Conservation (phyloP, 2,329 filamentous ascomycete genomes). For the Incumbomyces delicatus region DNA sequence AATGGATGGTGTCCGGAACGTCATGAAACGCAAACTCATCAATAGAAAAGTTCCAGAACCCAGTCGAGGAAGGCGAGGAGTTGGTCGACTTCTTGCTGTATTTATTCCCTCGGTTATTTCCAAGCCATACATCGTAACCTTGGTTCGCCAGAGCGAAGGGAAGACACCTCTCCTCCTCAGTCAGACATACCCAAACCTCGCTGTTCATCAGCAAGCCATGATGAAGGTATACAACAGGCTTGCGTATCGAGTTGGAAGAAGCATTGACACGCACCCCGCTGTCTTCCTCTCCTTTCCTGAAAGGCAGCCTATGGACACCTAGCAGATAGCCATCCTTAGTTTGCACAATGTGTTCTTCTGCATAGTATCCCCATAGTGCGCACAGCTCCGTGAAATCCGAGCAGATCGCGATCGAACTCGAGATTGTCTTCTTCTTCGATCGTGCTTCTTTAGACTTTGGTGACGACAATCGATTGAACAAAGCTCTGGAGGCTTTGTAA, state of each 20-base stretch:
- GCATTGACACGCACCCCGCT: constrained; percentile 64
- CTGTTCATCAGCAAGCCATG: constrained; percentile 98
- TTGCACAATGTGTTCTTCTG: constrained; percentile 92
- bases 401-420: constrained; percentile 70
- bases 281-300: constrained; percentile 58
- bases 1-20: constrained; percentile 87
- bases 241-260: constrained; percentile 53
- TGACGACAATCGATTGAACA: constrained; percentile 72
- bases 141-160: constrained; percentile 81
- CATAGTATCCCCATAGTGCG: constrained; percentile 78
- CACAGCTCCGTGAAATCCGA: constrained; percentile 93
- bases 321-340: constrained; percentile 90
- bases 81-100: constrained; percentile 92
- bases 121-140: constrained; percentile 95
- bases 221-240: constrained; percentile 86
- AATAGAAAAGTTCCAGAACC: constrained; percentile 97
- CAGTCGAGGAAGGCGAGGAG: constrained; percentile 59
- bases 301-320: constrained; percentile 77
- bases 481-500: constrained; percentile 68
- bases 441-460: constrained; percentile 59
- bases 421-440: constrained; percentile 59
- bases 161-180: constrained; percentile 73
- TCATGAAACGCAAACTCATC: constrained; percentile 98
- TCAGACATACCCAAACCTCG: constrained; percentile 93
- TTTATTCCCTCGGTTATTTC: constrained; percentile 97